Base-by-base conservation (phyloP, 2,329 filamentous ascomycete species). In the Botryotinia calthae region DNA sequence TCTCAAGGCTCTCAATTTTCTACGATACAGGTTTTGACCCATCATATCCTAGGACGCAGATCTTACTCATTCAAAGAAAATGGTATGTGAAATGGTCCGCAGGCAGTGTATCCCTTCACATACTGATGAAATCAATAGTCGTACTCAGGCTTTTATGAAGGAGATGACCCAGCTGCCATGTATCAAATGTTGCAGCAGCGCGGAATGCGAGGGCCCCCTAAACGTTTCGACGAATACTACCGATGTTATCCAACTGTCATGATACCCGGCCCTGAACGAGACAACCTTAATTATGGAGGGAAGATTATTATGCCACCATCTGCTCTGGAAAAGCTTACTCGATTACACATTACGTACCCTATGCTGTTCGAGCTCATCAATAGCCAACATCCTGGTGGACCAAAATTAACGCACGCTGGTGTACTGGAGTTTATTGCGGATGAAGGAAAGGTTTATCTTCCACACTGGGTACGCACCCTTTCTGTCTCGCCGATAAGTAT, bases 271-370 rank as follows among this genome's bases (percentile, higher is more conserved):
- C 89, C 93, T 54, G 95, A 98, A 79, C 89, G 96, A 77, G 92
- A 93, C 70, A 91, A 95, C 77, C 90, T 97, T 75, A 98, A 98
- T 85, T 95, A 96, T 81, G 96, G 96, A 77, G 97, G 95, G 83
- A 99, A 99, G 86, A 95, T 99, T 79, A 93, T 99, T 81, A 90
- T 99, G 76, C 96, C 96, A n/a, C 93, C 96, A 0, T 97, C 94
- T 51, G 95, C 96, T 9, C 88, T 99, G 72, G 95, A 99, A 85
- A 99, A 98, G 83, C 92, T 99, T 78, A 98, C 96, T 25, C 89
- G 95, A 80, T 86, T 99, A 25, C 95, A 98, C 83, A 97, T 99
- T 75, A 95, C 97, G 81, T 99, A 97, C 85, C 96, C 96, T 12
- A 93, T 99, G 86, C 88, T 98, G 77, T 97, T 99, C 85, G 95